phyloP scores from a whole-genome alignment of 805 yeast species.

The Limtongozyma cylindracea region DNA sequence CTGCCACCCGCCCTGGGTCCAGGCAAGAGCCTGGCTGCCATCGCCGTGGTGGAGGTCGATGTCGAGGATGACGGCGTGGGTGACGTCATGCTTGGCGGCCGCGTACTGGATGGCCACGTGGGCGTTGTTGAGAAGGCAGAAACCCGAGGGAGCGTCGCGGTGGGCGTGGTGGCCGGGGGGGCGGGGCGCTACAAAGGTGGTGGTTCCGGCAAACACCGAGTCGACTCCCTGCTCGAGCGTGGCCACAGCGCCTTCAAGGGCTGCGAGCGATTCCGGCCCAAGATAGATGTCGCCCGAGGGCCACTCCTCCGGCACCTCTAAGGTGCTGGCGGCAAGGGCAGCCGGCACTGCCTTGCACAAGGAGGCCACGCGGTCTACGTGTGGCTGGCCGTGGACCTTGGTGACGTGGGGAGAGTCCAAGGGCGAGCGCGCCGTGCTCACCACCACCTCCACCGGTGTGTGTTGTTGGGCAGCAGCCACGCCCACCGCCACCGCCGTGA shows the following conservation, averaged over 20 bases:
- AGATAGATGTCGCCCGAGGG: conserved; percentile 64
- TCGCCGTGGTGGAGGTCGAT: conserved; percentile 80
- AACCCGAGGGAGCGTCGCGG: conserved; percentile 65
- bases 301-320: conserved; percentile 69
- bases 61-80: conserved; percentile 65
- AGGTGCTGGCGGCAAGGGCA: conserved; percentile 21
- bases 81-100: conserved; percentile 26
- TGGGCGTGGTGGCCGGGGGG: conserved; percentile 85
- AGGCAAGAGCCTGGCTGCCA: conserved; percentile 69
- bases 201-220: conserved; percentile 7
- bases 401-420: conserved; percentile 36
- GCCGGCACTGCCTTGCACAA: conserved; percentile 32
- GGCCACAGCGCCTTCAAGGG: conserved; percentile 56
- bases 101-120: conserved; percentile 70
- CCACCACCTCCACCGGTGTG: too few species aligned
- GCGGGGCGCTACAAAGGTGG: conserved; percentile 41
- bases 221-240: conserved; percentile 55
- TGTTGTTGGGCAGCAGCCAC: conserved; percentile 53
- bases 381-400: conserved; percentile 46
- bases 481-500: conserved; percentile 57
- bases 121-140: conserved; percentile 59
- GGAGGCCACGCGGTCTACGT: conserved; percentile 35
- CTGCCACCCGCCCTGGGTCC: conserved; percentile 44
- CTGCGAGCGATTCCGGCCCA: conserved; percentile 36
- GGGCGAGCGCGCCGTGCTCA: conserved; percentile 41